Evolutionary conservation across 352 stramenopile species (phyloP).

Genomic region (Phytophthora capsici): DNA sequence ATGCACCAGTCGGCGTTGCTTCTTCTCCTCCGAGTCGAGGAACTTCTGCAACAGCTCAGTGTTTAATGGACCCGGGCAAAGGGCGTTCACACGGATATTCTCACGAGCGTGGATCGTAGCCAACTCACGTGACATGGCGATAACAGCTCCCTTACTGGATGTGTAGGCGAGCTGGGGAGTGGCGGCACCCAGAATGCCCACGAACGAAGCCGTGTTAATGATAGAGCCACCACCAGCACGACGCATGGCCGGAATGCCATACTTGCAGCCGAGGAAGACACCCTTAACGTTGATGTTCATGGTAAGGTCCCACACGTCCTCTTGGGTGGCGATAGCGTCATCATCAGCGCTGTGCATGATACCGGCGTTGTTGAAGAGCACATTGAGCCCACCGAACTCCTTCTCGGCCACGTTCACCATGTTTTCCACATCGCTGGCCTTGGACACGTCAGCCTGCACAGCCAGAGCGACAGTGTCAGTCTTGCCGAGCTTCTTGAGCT

Average conservation of each 20-base stretch:
- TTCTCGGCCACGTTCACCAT: constrained; percentile 84
- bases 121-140: constrained; percentile 87
- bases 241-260: constrained; percentile 82
- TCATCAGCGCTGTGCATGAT: constrained; percentile 88
- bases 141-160: constrained; percentile 87
- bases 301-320: constrained; percentile 86
- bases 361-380: constrained; percentile 90
- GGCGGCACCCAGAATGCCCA: constrained; percentile 78
- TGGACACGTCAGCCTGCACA: constrained; percentile 79
- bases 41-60: constrained; percentile 90
- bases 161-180: constrained; percentile 91
- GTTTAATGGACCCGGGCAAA: constrained; percentile 87
- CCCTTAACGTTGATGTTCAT: constrained; percentile 92
- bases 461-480: constrained; percentile 58
- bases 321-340: constrained; percentile 75
- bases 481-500: constrained; percentile 67
- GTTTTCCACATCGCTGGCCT: constrained; percentile 67
- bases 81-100: constrained; percentile 90
- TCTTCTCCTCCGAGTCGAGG: constrained; percentile 83
- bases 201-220: constrained; percentile 91
- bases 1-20: constrained; percentile 86
- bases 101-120: constrained; percentile 86
- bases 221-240: constrained; percentile 83
- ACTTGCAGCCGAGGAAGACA: constrained; percentile 91
- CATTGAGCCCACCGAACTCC: constrained; percentile 77